A percentile compares a stretch with the other conserved stretches of the same genome.
phyloP scores from a whole-genome alignment of 257 asterid genomes.

The Fraxinus quadrangulata region DNA sequence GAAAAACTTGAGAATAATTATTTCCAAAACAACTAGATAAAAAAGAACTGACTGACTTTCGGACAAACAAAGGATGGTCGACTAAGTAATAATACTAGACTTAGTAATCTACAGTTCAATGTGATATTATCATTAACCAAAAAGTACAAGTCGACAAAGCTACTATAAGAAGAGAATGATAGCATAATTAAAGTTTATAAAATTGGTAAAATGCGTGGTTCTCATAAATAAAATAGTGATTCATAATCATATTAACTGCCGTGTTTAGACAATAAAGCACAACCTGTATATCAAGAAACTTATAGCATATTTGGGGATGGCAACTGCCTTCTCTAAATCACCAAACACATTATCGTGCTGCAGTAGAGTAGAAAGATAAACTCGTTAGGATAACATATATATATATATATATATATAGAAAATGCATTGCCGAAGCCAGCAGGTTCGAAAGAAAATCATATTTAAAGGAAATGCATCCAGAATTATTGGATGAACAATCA shows the following conservation, averaged over 20 bases:
- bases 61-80: not conserved
- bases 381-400: conserved; percentile 8
- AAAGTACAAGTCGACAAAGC: conserved; percentile 3
- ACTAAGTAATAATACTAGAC: not conserved
- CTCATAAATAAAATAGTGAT: not conserved
- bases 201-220: not conserved
- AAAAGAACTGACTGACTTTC: not conserved
- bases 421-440: not conserved
- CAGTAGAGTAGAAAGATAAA: conserved; percentile 24
- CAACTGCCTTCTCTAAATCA: conserved; percentile 42
- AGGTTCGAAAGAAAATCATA: not conserved
- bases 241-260: not conserved
- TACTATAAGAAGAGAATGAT: not conserved
- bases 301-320: conserved; percentile 80
- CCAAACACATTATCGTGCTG: conserved; percentile 52
- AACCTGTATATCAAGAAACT: conserved; percentile 38
- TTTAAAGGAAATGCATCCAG: conserved; percentile 3
- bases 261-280: not conserved
- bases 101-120: not conserved
- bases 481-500: not conserved
- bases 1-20: conserved; percentile 23
- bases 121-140: not conserved
- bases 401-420: not conserved
- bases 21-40: conserved; percentile 18
- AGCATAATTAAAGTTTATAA: not conserved